phyloP scores from a whole-genome alignment of 371 early-diverging fungal genomes.

The Mortierella sp. region DNA sequence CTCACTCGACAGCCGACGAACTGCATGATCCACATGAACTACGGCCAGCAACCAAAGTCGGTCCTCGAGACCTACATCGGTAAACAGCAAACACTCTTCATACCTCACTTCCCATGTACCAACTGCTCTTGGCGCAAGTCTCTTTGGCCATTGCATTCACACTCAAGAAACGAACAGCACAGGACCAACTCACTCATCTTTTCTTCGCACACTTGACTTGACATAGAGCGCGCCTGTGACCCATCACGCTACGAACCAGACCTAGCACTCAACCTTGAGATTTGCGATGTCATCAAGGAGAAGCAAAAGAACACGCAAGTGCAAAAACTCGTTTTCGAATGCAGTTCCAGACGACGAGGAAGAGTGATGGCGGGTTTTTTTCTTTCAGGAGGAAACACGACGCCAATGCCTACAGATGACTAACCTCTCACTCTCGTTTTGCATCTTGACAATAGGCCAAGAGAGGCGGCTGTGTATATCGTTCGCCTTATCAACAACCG shows the following conservation, averaged over 20 bases:
- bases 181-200: background rate
- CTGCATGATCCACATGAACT: conserved; percentile 45
- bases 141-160: background rate
- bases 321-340: background rate
- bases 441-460: conserved; percentile 68
- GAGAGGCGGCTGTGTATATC: conserved; percentile 89
- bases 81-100: background rate
- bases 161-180: background rate
- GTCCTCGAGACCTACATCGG: conserved; percentile 58
- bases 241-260: conserved; percentile 81
- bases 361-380: background rate
- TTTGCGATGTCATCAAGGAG: conserved; percentile 93
- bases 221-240: conserved; percentile 84
- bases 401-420: background rate
- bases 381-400: background rate
- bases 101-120: background rate
- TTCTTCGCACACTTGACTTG: background rate
- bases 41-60: conserved; percentile 54
- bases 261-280: conserved; percentile 90
- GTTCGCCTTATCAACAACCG: conserved; percentile 82
- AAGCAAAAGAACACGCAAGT: conserved; percentile 87
- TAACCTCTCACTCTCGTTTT: background rate
- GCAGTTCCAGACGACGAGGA: background rate
- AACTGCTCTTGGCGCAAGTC: background rate
- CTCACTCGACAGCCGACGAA: background rate